phyloP scores from a whole-genome alignment of 1,139 yeast species.

The Zygosaccharomyces pseudobailii region DNA sequence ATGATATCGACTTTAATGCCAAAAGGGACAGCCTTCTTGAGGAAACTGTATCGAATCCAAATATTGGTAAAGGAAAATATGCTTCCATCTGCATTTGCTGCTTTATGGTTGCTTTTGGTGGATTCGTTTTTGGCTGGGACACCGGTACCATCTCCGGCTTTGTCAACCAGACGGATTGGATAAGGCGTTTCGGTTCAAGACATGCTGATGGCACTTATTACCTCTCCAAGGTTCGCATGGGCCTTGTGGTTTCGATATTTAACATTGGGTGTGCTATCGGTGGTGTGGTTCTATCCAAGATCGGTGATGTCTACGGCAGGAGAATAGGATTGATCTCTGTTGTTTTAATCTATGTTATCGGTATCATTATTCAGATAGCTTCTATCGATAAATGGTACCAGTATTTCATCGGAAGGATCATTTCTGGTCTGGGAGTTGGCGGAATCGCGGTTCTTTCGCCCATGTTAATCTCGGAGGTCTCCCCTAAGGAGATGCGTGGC shows the following conservation, averaged over 20 bases:
- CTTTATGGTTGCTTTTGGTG: constrained; percentile 57
- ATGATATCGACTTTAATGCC: too few species aligned
- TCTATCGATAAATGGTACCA: constrained; percentile 50
- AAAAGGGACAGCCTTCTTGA: too few species aligned
- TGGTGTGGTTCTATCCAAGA: constrained; percentile 48
- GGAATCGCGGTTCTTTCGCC: constrained; percentile 59
- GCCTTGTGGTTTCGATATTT: constrained; percentile 62
- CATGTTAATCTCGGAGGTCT: constrained; percentile 59
- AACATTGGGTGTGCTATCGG: constrained; percentile 73
- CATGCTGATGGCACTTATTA: constrained; percentile 34
- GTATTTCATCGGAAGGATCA: constrained; percentile 56
- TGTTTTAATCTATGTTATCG: constrained; percentile 55
- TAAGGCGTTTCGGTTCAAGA: constrained; percentile 44
- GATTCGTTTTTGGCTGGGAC: constrained; percentile 71
- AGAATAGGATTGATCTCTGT: constrained; percentile 53
- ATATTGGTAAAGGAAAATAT: constrained; percentile 10
- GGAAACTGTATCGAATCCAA: too few species aligned
- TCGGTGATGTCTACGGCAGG: constrained; percentile 61
- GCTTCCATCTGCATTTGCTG: constrained; percentile 37
- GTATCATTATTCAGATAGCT: constrained; percentile 60
- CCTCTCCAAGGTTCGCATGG: constrained; percentile 52
- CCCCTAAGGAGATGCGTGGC: constrained; percentile 68
- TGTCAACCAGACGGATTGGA: constrained; percentile 63
- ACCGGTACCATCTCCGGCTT: constrained; percentile 80
- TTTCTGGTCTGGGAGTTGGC: constrained; percentile 65